Percentiles rank a stretch among this genome's conserved stretches.
Conservation (phyloP, 192 early-diverging fungal species). For the Entomortierella lignicola region DNA sequence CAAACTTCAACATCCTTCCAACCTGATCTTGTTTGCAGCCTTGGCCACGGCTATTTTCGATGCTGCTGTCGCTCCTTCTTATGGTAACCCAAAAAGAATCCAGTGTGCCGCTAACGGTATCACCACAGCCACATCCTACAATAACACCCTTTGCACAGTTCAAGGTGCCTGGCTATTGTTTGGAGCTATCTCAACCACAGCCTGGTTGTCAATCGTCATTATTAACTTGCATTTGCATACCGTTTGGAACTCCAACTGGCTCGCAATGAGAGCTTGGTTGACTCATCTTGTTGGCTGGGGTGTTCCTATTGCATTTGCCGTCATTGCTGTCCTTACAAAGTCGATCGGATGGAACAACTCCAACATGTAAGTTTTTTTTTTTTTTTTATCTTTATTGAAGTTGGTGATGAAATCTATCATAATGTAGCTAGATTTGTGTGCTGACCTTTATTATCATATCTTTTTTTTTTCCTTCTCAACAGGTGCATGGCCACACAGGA, state of each 20-base stretch:
- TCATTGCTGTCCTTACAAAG: constrained; percentile 52
- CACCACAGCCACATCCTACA: constrained; percentile 49
- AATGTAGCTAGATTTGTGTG: too few relatives aligned
- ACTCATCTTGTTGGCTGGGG: constrained; percentile 59
- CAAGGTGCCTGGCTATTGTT: constrained; percentile 64
- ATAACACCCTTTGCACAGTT: constrained; percentile 54
- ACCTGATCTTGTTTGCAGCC: constrained; percentile 57
- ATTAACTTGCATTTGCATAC: constrained; percentile 62
- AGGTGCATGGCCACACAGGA: constrained; percentile 46
- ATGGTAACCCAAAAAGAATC: constrained; percentile 55
- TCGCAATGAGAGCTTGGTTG: constrained; percentile 53
- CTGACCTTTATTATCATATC: constrained; percentile 6
- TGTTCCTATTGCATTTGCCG: constrained; percentile 56
- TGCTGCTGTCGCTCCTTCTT: constrained; percentile 53
- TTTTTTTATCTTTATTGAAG: background rate
- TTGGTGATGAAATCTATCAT: background rate
- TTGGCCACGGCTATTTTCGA: constrained; percentile 57
- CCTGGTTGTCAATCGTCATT: constrained; percentile 60
- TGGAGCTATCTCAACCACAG: constrained; percentile 53
- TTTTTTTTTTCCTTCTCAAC: constrained; percentile 3
- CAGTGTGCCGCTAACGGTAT: constrained; percentile 57
- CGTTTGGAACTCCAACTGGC: constrained; percentile 63
- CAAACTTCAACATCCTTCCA: constrained; percentile 61
- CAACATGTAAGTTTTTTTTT: constrained; percentile 47
- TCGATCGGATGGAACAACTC: constrained; percentile 61